Percentiles rank a stretch among this genome's conserved stretches.
Conservation (phyloP, 352 stramenopile genomes). For the Nothophytophthora sp. region DNA sequence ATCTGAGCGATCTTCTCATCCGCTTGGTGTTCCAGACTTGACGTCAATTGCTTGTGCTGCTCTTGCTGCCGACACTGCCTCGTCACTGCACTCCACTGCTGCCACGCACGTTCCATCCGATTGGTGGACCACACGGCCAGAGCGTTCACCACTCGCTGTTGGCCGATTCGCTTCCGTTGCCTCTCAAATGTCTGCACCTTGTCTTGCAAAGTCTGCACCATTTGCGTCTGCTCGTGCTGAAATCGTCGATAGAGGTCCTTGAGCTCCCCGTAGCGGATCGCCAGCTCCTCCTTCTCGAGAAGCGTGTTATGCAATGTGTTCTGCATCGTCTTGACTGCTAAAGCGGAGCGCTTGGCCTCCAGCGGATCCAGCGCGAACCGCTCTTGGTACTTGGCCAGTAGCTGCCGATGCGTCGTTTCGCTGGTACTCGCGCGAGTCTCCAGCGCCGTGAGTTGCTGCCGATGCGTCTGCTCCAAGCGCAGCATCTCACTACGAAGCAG, state of each 20-base stretch:
- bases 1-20: conserved; percentile 14
- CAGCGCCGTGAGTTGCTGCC: conserved; percentile 36
- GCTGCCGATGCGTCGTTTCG: conserved; percentile 35
- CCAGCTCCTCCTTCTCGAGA: conserved; percentile 72
- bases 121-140: conserved; percentile 30
- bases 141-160: conserved; percentile 28
- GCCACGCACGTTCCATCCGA: conserved; percentile 37
- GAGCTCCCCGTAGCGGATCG: conserved; percentile 36
- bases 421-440: conserved; percentile 25
- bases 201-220: conserved; percentile 18
- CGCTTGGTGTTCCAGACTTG: conserved; percentile 9
- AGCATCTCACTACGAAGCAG: conserved; percentile 55
- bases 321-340: conserved; percentile 53
- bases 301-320: conserved; percentile 58
- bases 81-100: conserved; percentile 27
- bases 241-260: conserved; percentile 35
- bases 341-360: conserved; percentile 44
- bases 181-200: conserved; percentile 18
- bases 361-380: conserved; percentile 57
- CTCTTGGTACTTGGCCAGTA: conserved; percentile 56
- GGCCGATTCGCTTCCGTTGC: conserved; percentile 1
- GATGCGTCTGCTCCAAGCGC: conserved; percentile 36
- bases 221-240: conserved; percentile 26
- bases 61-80: conserved; percentile 10
- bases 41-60: conserved; percentile 8